Conservation (phyloP, 306 rosid genomes). For the Canavalia ensiformis region DNA sequence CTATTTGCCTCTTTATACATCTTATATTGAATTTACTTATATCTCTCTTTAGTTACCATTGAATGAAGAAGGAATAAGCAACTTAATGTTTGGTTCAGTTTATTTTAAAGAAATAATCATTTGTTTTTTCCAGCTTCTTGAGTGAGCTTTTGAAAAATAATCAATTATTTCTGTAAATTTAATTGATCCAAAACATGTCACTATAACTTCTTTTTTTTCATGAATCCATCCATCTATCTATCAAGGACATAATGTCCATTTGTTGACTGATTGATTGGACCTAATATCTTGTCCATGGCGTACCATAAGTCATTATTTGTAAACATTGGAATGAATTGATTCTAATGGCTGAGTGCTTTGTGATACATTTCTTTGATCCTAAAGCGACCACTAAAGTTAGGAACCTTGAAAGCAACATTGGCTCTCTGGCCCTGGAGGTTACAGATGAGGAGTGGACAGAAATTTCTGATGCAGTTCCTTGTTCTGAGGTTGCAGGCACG, state of each 20-base stretch:
- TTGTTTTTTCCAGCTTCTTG: no score
- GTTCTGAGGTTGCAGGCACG: constrained; percentile 53
- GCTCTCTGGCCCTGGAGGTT: constrained; percentile 56
- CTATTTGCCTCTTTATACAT: neutral
- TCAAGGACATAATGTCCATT: neutral
- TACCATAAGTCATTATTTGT: neutral
- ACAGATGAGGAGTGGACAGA: constrained; percentile 55
- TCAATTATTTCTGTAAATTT: no score
- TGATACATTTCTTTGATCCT: constrained; percentile 1
- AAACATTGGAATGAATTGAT: neutral
- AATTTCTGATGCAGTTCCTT: constrained; percentile 58
- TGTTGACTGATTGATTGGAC: neutral
- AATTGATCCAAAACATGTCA: neutral
- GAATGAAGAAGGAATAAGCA: neutral
- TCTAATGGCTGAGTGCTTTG: neutral
- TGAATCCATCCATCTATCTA: constrained; percentile 1
- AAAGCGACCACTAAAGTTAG: constrained; percentile 60
- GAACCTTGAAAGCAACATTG: constrained; percentile 61
- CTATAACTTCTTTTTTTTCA: neutral
- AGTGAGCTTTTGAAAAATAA: no score
- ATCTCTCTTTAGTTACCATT: neutral
- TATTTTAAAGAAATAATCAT: no score
- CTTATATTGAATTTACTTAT: neutral
- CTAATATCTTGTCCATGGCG: neutral
- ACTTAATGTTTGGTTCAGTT: no score